Conservation (phyloP, 148 eudicot genomes). For the Gaultheria prostrata region DNA sequence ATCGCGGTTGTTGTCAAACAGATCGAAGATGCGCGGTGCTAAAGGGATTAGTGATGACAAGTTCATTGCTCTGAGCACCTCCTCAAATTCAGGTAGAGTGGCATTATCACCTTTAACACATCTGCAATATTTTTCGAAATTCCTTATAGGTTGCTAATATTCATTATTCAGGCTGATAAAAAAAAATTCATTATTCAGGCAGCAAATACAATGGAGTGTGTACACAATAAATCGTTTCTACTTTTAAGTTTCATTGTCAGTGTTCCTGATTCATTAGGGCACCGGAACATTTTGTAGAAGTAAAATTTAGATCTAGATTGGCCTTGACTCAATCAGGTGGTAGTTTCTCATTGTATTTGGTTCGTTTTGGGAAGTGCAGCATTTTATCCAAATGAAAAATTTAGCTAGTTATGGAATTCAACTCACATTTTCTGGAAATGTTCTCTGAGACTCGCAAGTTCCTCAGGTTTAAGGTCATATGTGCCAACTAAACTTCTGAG, state of each 20-base stretch:
- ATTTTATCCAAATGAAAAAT: neutral
- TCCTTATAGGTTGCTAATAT: neutral
- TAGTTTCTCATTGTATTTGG: neutral
- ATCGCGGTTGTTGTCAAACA: constrained; percentile 50
- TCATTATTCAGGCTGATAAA: neutral
- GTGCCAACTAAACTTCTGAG: constrained; percentile 48
- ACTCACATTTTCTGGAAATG: constrained; percentile 48
- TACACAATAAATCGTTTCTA: neutral
- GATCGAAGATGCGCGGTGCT: constrained; percentile 45
- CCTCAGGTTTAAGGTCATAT: constrained; percentile 50
- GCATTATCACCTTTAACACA: constrained; percentile 51
- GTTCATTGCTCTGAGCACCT: constrained; percentile 48
- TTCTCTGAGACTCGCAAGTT: constrained; percentile 38
- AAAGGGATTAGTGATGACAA: constrained; percentile 44
- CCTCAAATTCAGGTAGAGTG: constrained; percentile 40
- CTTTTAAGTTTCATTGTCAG: neutral
- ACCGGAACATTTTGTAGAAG: neutral
- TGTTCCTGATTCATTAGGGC: neutral
- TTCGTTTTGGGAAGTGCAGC: neutral
- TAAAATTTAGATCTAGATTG: neutral
- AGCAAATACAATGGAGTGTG: neutral
- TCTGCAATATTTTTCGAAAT: constrained; percentile 24
- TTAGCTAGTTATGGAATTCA: neutral
- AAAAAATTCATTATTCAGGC: neutral
- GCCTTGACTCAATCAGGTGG: neutral